Evolutionary conservation across 352 stramenopile genomes (phyloP), one percentile per base, ranked within the genome.

Genomic region (Phytophthora nicotianae): DNA sequence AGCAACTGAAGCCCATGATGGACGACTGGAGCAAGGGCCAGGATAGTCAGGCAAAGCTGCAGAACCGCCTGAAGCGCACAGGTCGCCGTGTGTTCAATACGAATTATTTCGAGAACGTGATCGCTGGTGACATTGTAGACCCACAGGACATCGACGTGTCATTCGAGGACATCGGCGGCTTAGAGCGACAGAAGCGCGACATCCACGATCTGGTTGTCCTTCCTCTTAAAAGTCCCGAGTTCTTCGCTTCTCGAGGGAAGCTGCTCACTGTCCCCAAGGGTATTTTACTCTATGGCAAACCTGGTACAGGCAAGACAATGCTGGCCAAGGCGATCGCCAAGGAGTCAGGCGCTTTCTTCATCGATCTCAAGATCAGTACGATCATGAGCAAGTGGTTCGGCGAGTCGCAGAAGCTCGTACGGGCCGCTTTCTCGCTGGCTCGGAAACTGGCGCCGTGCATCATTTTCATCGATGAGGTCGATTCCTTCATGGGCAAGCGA

Each of bases 381-480:
- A 89, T 96, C 73, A 96, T 96, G 87, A 96, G 86, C 58, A 96
- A 96, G 69, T 96, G 87, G 87, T 96, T 96, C 62, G 87, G 87
- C 37, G 87, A 96, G 63, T 97, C 85, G 24, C 77, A 98, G 72
- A 98, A 98, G 79, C 78, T 98, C 19, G 93, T 98, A 50, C 84
- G 89, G 33, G 94, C 94, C 0, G 93, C 90, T 17, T 98, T 98
- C 74, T 92, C 83, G 43, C 74, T 99, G 26, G 96, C 96, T 14
- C 75, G 85, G 37, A 99, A 99, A 75, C 80, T 99, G 38, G 85
- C 92, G 41, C 97, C 97, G 2, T 97, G 89, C 63, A 97, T 99
- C 67, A 97, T 99, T 53, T 99, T 99, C 68, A 98, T 99, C 48
- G 97, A 99, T 71, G 97, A 99, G 68, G 89, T 99, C 14, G 91